A percentile compares a stretch with the other conserved stretches of the same genome.
phyloP scores from a whole-genome alignment of 192 early-diverging fungal species.

The Linnemannia exigua region DNA sequence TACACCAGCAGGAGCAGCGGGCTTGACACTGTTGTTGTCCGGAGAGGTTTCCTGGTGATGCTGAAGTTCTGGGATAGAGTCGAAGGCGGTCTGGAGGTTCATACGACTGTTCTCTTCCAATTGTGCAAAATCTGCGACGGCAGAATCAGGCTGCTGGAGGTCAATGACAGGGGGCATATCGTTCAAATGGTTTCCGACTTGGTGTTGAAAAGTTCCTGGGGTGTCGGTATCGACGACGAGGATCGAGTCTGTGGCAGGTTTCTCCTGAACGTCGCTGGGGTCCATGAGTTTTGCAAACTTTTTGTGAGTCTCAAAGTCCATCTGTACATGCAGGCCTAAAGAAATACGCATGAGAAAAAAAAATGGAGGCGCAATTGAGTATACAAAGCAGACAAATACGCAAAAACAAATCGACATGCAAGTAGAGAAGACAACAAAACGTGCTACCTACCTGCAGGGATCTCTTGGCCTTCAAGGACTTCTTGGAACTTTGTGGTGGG shows the following conservation, averaged over 20 bases:
- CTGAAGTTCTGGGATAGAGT: slow-evolving; percentile 42
- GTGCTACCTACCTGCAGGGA: slow-evolving; percentile 61
- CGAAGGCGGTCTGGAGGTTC: slow-evolving; percentile 46
- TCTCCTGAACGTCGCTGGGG: slow-evolving; percentile 13
- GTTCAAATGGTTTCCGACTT: slow-evolving; percentile 1
- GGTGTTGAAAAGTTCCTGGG: slow-evolving; percentile 34
- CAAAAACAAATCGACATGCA: background rate
- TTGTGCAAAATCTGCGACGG: slow-evolving; percentile 13
- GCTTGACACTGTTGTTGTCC: no score
- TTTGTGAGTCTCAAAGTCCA: slow-evolving; percentile 71
- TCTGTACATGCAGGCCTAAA: slow-evolving; percentile 71
- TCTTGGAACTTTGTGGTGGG: slow-evolving; percentile 72
- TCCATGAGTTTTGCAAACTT: slow-evolving; percentile 71
- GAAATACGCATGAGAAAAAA: background rate
- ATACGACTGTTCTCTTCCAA: slow-evolving; percentile 22
- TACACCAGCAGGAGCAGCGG: background rate
- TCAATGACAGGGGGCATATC: slow-evolving; percentile 33
- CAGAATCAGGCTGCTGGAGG: slow-evolving; percentile 14
- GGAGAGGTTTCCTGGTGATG: slow-evolving; percentile 7
- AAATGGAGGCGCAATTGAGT: background rate
- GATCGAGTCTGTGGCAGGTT: slow-evolving; percentile 33
- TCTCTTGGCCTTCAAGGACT: slow-evolving; percentile 71
- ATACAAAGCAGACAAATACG: background rate
- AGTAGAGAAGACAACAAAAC: background rate
- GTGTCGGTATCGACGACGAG: slow-evolving; percentile 54